Percentiles rank a stretch among this genome's conserved stretches.
phyloP scores from a whole-genome alignment of 768 basidiomycete species.

The Serendipita sp. region DNA sequence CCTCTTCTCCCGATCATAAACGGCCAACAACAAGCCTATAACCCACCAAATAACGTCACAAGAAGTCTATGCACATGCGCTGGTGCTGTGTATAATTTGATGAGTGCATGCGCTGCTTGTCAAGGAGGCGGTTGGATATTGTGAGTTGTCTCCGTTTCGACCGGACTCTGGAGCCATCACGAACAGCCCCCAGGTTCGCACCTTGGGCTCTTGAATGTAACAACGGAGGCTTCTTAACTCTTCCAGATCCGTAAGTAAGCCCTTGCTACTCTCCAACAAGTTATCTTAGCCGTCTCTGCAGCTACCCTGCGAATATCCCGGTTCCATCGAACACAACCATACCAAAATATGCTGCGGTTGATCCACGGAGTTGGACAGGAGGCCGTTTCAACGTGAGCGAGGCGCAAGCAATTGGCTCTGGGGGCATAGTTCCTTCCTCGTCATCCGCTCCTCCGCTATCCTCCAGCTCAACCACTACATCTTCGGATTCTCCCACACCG shows the following conservation, averaged over 20 bases:
- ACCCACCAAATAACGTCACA: background rate
- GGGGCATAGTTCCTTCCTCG: background rate
- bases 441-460: background rate
- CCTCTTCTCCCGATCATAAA: background rate
- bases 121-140: conserved; percentile 1
- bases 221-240: background rate
- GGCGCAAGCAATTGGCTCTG: background rate
- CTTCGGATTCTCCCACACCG: background rate
- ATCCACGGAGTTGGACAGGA: background rate
- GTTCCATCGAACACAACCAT: background rate
- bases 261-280: background rate
- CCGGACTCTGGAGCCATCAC: background rate
- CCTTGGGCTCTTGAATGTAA: background rate
- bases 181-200: background rate
- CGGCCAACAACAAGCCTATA: background rate
- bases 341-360: background rate
- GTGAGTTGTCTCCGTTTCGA: background rate
- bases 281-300: background rate
- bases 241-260: background rate
- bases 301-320: background rate
- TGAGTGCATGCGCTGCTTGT: conserved; percentile 6
- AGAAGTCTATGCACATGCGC: background rate
- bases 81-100: conserved; percentile 1
- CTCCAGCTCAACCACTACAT: background rate
- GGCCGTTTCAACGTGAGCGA: background rate